These are phyloP conservation scores for Agroathelia rolfsii DNA, from an alignment of 1,284 basidiomycete species.

Conservation along the genomic window DNA sequence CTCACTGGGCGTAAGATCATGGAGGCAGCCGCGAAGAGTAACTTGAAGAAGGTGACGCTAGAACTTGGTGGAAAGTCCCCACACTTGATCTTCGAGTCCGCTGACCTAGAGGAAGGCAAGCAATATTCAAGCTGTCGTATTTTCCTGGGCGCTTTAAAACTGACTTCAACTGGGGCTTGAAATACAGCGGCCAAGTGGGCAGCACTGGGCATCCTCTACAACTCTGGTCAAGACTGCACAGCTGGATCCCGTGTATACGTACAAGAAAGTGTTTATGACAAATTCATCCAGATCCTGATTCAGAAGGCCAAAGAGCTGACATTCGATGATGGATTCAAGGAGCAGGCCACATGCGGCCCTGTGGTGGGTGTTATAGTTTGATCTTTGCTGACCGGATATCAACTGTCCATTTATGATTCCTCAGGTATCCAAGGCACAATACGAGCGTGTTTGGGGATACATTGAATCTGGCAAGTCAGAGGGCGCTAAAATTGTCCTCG, in stretches of 20 bases:
- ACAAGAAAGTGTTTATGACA: conserved; percentile 78
- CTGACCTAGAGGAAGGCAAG: conserved; percentile 73
- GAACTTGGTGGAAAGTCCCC: conserved; percentile 97
- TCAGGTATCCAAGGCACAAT: conserved; percentile 77
- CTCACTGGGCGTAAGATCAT: conserved; percentile 87
- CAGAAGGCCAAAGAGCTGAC: conserved; percentile 58
- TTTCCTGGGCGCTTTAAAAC: not conserved
- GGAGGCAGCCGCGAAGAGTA: conserved; percentile 87
- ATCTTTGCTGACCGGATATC: conserved; percentile 7
- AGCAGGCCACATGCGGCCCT: conserved; percentile 68
- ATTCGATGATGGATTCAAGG: conserved; percentile 77
- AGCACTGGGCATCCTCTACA: conserved; percentile 75
- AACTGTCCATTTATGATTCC: conserved; percentile 9
- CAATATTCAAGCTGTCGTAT: conserved; percentile 3
- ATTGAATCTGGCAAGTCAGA: conserved; percentile 81
- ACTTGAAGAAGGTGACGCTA: conserved; percentile 77
- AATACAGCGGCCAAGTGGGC: conserved; percentile 73
- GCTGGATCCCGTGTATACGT: conserved; percentile 82
- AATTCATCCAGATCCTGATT: conserved; percentile 64
- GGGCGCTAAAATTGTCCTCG: conserved; percentile 74
- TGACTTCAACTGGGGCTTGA: not conserved
- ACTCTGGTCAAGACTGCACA: conserved; percentile 82
- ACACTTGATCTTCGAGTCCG: conserved; percentile 76
- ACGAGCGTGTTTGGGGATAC: conserved; percentile 83
- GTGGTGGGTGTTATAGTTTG: conserved; percentile 40